These are phyloP conservation scores for Goniomonas avonlea DNA, from an alignment of 78 protist species.

Conservation along the genomic window DNA sequence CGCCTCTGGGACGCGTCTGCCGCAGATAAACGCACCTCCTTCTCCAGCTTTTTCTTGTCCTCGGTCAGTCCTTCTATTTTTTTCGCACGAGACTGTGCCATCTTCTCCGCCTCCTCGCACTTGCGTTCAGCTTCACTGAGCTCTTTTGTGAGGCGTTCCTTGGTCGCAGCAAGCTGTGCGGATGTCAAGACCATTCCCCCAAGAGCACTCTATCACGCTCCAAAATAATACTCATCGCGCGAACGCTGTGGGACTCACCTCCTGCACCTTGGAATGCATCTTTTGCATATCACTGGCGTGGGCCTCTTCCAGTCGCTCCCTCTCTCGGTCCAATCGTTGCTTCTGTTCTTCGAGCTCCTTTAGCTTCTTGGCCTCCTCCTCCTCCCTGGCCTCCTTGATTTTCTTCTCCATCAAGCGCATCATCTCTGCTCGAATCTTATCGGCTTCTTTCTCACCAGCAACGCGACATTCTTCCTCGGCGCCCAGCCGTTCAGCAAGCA, in stretches of 20 bases:
- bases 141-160: background rate
- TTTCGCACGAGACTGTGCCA: background rate
- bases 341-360: background rate
- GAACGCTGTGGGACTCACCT: too few species aligned
- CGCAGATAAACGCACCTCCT: background rate
- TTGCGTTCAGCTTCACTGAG: background rate
- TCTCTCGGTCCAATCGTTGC: background rate
- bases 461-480: background rate
- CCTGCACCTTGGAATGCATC: too few species aligned
- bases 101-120: background rate
- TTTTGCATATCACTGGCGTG: too few species aligned
- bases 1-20: too few species aligned
- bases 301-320: background rate
- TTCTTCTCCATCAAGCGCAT: background rate
- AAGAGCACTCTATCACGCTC: too few species aligned
- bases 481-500: slow-evolving; percentile 4
- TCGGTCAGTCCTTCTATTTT: background rate
- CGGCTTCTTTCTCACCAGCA: background rate
- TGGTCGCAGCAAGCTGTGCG: too few species aligned
- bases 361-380: background rate
- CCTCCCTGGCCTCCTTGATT: background rate
- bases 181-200: too few species aligned
- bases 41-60: background rate
- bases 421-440: background rate
- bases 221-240: too few species aligned